A percentile compares a stretch with the other conserved stretches of the same genome.
These are phyloP conservation scores for Tricholoma sp. DNA, from an alignment of 768 basidiomycete species.

Conservation along the genomic window DNA sequence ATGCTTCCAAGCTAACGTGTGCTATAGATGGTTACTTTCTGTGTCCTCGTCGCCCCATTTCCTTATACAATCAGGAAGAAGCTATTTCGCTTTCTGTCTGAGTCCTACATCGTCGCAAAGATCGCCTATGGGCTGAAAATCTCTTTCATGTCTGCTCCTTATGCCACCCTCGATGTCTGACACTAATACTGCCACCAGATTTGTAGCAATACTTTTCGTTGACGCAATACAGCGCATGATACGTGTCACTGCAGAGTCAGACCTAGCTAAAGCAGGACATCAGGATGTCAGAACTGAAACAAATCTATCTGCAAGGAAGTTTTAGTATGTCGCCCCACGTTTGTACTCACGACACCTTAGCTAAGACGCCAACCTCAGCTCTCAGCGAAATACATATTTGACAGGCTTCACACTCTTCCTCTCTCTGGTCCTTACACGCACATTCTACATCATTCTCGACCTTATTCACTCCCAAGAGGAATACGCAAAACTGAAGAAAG, in stretches of 20 bases:
- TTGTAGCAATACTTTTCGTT: constrained; percentile 80
- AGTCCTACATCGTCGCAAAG: constrained; percentile 70
- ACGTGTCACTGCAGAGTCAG: constrained; percentile 67
- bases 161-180: background rate
- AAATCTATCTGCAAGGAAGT: constrained; percentile 87
- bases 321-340: constrained; percentile 56
- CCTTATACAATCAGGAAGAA: constrained; percentile 69
- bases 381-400: constrained; percentile 88
- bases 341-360: background rate
- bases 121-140: constrained; percentile 91
- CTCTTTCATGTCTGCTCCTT: constrained; percentile 73
- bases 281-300: constrained; percentile 74
- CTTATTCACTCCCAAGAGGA: constrained; percentile 88
- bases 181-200: constrained; percentile 35
- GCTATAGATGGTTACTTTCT: constrained; percentile 74
- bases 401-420: constrained; percentile 95
- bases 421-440: constrained; percentile 88
- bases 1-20: background rate
- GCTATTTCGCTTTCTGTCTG: constrained; percentile 68
- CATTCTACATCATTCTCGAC: constrained; percentile 89
- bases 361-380: constrained; percentile 33
- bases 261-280: constrained; percentile 55
- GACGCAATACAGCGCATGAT: constrained; percentile 95
- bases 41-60: constrained; percentile 78
- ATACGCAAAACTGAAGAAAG: constrained; percentile 75